These are phyloP conservation scores for Malassezia brasiliensis DNA, from an alignment of 1,284 basidiomycete species.

Conservation along the genomic window DNA sequence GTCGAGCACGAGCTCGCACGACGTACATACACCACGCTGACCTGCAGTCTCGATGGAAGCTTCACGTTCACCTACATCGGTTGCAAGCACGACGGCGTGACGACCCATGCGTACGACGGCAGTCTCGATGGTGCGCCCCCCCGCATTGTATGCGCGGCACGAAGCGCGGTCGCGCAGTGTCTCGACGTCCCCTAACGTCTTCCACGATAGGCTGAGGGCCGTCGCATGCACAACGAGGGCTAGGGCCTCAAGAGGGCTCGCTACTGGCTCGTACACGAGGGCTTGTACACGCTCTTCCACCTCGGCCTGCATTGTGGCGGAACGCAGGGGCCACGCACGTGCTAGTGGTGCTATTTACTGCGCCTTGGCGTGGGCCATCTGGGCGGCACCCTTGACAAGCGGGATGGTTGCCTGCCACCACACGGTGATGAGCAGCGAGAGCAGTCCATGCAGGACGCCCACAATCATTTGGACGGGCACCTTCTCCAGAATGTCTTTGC, in stretches of 20 bases:
- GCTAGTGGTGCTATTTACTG: background rate
- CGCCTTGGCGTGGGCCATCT: slow-evolving; percentile 6
- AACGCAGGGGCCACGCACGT: slow-evolving; percentile 1
- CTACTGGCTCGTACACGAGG: background rate
- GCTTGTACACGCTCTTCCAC: background rate
- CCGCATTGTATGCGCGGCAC: background rate
- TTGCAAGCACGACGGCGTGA: slow-evolving; percentile 3
- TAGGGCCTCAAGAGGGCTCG: background rate
- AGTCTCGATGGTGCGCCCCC: background rate
- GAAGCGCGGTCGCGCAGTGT: background rate
- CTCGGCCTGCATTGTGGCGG: background rate
- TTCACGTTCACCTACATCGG: background rate
- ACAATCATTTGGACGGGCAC: slow-evolving; percentile 10
- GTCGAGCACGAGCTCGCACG: background rate
- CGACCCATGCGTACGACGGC: background rate
- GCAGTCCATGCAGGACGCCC: slow-evolving; percentile 22
- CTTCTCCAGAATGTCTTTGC: background rate
- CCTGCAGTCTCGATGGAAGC: background rate
- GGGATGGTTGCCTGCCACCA: slow-evolving; percentile 22
- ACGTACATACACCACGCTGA: background rate
- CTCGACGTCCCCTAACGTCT: background rate
- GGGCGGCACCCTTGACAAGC: slow-evolving; percentile 5
- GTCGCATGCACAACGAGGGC: background rate
- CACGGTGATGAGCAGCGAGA: slow-evolving; percentile 20
- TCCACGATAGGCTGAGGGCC: background rate